These are phyloP conservation scores for Gamsiella multidivaricata DNA, from an alignment of 192 early-diverging fungal species.

Conservation along the genomic window DNA sequence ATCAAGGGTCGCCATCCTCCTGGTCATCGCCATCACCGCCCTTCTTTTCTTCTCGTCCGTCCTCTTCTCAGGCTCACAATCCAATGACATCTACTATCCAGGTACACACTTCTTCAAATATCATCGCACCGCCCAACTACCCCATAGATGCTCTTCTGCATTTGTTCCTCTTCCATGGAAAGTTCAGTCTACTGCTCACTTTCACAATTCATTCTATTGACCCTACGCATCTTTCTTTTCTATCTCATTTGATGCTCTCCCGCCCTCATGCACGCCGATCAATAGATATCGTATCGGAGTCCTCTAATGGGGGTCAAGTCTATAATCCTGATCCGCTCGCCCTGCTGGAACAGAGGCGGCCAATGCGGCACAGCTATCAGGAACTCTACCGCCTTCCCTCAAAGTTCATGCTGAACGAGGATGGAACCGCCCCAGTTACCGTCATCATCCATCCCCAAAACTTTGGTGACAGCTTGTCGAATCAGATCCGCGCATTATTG, in stretches of 20 bases:
- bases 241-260: not conserved
- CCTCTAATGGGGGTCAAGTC: conserved; percentile 19
- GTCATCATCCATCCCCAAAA: conserved; percentile 52
- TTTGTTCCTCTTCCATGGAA: not conserved
- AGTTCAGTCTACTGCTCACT: conserved; percentile 1
- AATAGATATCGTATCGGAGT: conserved; percentile 21
- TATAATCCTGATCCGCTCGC: conserved; percentile 52
- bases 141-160: not conserved
- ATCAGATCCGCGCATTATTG: conserved; percentile 53
- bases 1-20: conserved; percentile 28
- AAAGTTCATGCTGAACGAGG: conserved; percentile 50
- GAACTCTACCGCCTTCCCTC: conserved; percentile 45
- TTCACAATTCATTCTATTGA: not conserved
- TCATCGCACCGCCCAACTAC: not conserved
- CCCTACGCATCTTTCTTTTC: not conserved
- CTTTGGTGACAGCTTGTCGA: conserved; percentile 30
- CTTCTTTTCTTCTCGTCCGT: conserved; percentile 43
- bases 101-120: conserved; percentile 3
- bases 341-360: conserved; percentile 49
- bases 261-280: not conserved
- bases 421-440: conserved; percentile 47
- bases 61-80: conserved; percentile 36
- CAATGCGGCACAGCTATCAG: conserved; percentile 48
- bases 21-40: conserved; percentile 36
- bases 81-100: conserved; percentile 52